phyloP scores from a whole-genome alignment of 257 asterid genomes.

The Linderniella brevidens region DNA sequence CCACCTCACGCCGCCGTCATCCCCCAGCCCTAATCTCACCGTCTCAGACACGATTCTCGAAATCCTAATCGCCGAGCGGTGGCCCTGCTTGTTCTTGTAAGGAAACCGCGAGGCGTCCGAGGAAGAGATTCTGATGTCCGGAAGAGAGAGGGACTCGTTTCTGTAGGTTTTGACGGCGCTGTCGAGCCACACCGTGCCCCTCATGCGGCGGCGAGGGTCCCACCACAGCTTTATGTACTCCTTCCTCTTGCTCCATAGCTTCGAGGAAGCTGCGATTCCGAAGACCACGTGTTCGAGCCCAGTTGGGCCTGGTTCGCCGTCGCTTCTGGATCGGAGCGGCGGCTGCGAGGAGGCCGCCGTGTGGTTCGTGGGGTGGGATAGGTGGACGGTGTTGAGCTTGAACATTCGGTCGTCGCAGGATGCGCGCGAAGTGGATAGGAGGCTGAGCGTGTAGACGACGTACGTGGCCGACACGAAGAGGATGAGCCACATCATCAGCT shows the following conservation, averaged over 20 bases:
- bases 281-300: constrained; percentile 1
- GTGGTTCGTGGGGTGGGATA: neutral
- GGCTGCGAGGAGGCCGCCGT: no score
- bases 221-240: constrained; percentile 6
- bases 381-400: neutral
- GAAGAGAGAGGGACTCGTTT: neutral
- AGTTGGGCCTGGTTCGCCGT: neutral
- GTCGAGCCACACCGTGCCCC: constrained; percentile 2
- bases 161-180: neutral
- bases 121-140: neutral
- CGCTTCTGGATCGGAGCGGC: neutral
- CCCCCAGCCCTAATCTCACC: neutral
- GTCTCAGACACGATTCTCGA: constrained; percentile 1
- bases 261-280: constrained; percentile 3
- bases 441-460: neutral
- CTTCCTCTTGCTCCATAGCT: neutral
- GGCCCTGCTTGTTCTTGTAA: neutral
- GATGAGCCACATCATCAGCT: neutral
- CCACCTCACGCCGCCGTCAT: neutral
- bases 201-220: neutral
- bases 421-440: neutral
- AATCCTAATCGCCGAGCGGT: neutral
- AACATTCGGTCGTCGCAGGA: neutral
- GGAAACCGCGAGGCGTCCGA: neutral
- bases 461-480: neutral